Evolutionary conservation across 352 stramenopile genomes (phyloP), one percentile per base, ranked within the genome.

Genomic region (Phytopythium montanum): DNA sequence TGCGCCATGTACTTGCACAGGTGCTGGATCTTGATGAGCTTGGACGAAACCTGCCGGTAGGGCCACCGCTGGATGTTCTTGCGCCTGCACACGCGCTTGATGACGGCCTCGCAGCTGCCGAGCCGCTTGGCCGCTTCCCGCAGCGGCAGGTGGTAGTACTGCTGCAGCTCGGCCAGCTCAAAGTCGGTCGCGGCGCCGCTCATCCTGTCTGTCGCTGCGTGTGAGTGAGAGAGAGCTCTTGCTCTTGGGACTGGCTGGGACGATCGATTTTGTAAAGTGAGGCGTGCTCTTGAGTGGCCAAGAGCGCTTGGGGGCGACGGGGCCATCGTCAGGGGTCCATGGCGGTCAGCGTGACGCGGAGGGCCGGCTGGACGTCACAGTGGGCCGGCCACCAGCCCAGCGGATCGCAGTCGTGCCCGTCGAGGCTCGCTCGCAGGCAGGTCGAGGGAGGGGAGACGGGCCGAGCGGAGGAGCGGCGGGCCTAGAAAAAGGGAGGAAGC

Each of bases 21-120:
- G 62, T 90, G 80, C 71, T 92, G 80, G 62, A 92, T 92, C 79
- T 90, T 90, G 66, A 90, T 84, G 59, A 92, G 75, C 68, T 90
- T 90, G 69, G 80, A 82, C 55, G 85, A 89, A 29, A 94, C 81
- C 62, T 94, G 82, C 62, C 85, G 85, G 69, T 94, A 94, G 5
- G 82, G 82, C 85, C 85, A 94, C 52, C 82, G 75, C 64, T 83
- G 76, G 67, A 94, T 92, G 64, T 87, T 77, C 57, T 85, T 85
- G 56, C 77, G 82, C 42, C 85, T 83, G 60, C 85, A 94, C 18
- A 91, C 73, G 53, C 83, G 82, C 74, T 93, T 94, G 64, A 94
- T 80, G 39, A 89, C 83, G 34, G 79, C 85, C 64, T 92, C 85
- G 59, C 84, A 92, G 52, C 76, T 90, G 28, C 81, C 81, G 25